These are phyloP conservation scores for Curvularia sp. DNA, from an alignment of 2,329 filamentous ascomycete genomes.

Conservation along the genomic window DNA sequence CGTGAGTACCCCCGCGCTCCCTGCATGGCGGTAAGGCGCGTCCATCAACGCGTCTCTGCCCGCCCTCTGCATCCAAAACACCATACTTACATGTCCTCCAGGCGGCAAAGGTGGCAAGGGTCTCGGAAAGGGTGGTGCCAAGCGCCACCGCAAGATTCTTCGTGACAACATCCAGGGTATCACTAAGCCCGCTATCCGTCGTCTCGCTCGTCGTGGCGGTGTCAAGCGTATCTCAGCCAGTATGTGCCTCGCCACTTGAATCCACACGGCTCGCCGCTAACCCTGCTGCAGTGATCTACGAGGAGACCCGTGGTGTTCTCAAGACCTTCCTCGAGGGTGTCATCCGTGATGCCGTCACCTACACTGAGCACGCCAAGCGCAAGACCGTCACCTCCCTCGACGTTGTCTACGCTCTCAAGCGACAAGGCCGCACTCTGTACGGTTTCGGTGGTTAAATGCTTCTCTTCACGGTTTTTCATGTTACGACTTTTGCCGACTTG, in stretches of 20 bases:
- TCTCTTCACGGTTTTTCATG: slow-evolving; percentile 44
- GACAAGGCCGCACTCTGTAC: slow-evolving; percentile 76
- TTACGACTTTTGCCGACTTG: slow-evolving; percentile 43
- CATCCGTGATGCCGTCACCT: slow-evolving; percentile 78
- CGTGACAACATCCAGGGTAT: slow-evolving; percentile 64
- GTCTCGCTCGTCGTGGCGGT: slow-evolving; percentile 62
- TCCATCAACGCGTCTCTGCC: slow-evolving; percentile 7
- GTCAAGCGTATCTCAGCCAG: slow-evolving; percentile 61
- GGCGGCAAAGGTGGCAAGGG: slow-evolving; percentile 63
- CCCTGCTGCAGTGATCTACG: slow-evolving; percentile 67
- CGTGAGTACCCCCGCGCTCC: slow-evolving; percentile 45
- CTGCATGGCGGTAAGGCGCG: slow-evolving; percentile 16
- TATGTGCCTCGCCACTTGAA: too few species aligned
- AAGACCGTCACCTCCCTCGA: slow-evolving; percentile 77
- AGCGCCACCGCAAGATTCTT: slow-evolving; percentile 63
- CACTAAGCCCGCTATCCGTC: slow-evolving; percentile 62
- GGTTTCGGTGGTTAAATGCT: slow-evolving; percentile 80
- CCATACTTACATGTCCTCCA: slow-evolving; percentile 47
- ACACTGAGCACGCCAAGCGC: slow-evolving; percentile 81
- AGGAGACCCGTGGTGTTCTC: slow-evolving; percentile 78
- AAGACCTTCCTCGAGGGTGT: slow-evolving; percentile 81
- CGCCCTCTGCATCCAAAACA: slow-evolving; percentile 24
- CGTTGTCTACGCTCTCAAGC: slow-evolving; percentile 69
- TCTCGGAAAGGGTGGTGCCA: slow-evolving; percentile 62
- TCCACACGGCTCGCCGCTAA: too few species aligned